Base-by-base conservation (phyloP, 345 rosid species). In the Adansonia digitata region DNA sequence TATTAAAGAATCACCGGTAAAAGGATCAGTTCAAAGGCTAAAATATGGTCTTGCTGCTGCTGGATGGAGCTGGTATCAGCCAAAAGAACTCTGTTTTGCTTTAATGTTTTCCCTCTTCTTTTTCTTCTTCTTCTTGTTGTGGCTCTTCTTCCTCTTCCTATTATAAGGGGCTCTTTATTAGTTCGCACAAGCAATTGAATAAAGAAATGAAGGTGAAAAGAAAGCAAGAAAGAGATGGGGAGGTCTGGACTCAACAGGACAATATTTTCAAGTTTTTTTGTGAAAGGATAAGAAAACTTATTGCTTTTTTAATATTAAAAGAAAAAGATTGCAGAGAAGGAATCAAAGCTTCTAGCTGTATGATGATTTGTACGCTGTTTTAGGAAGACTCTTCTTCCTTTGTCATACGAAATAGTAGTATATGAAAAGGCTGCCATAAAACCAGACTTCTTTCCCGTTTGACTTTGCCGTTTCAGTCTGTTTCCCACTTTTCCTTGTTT, bases 401-500 rank as follows among this genome's bases (percentile, higher is more conserved):
- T 9, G 14, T 35, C 45, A 35, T 3, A 9, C 22, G 45, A 62
- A 63, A 2, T 43, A 26, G 0, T 67, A 24, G 22, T 27, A 2
- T 26, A 7, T 12, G 34, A 27, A 3, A 18, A 51, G 10, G 57
- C 22, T n/a, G 11, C 22, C 57, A 77, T 24, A 78, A 52, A 62
- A 46, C 74, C 62, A 49, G 69, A 75, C 78, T 61, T 75, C 68
- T 69, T 69, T 42, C 29, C 12, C 76, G 84, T 85, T 52, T 85
- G 88, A 85, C 85, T 82, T 85, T 78, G 72, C 57, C 52, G 63
- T 53, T 71, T 20, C 62, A n/a, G 60, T 49, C 45, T 31, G 43
- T 34, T 69, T 69, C 20, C 27, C 27, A 52, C 57, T 52, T 22
- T 52, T 51, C 73, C 43, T 10, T 31, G 73, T 69, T 69, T 48